Evolutionary conservation across 371 early-diverging fungal species (phyloP), one percentile per base, ranked within the genome.

Genomic region (Furculomyces boomerangus): DNA sequence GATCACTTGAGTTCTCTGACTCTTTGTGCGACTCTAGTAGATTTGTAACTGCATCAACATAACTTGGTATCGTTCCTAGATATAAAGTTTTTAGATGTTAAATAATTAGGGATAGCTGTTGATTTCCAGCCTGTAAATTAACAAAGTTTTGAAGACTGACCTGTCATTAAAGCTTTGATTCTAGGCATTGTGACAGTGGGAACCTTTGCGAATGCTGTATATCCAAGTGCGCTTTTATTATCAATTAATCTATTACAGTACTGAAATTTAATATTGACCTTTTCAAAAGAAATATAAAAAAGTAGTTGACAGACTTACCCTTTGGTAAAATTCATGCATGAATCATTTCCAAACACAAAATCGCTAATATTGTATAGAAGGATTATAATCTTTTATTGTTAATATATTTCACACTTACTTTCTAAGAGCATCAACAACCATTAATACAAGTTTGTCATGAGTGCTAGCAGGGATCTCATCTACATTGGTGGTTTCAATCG

Each of bases 161-260:
- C 93, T 8, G 97, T 93, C n/a, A 84, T 88, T 37, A 96, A 59
- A 3, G 90, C 94, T 64, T 92, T 93, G 54, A 96, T 76, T 22
- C 97, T 77, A 56, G 93, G 95, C 65, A 93, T 73, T 13, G 95
- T 94, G 1, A 93, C 93, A 0, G 97, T 96, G 1, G 97, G 95
- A 18, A 94, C 83, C 32, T 80, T 76, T 13, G 87, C 88, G 41
- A 67, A 61, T 0, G 82, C 83, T 20, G 81, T 81, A 59, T 74
- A 86, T 81, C 28, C 60, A 58, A 53, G 39, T 20, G 68, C 68
- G 26, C 45, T 39, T 24, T 68, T 68, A 1, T 53, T 37, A 16
- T 62, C 60, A 60, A 68, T 46, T 31, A 67, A 56, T 22, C 46
- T 71, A 59, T 18, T 57, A 49, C 16, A 35, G 35, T 35, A 10